These are phyloP conservation scores for Penicillium pancosmium DNA, from an alignment of 495 filamentous ascomycete genomes.

Conservation along the genomic window DNA sequence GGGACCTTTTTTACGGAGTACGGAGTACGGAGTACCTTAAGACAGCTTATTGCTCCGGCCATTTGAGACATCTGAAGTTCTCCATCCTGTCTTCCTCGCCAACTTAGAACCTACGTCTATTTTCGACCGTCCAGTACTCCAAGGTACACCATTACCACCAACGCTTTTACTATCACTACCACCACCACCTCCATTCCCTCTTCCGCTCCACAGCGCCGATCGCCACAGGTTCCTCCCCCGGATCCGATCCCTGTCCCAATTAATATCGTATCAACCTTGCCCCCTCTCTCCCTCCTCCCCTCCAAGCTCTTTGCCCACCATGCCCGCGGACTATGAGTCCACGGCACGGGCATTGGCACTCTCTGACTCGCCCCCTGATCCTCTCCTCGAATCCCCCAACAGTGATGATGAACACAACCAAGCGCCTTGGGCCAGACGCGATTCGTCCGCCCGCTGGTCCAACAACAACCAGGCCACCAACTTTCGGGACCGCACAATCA, in stretches of 20 bases:
- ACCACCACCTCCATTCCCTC: not conserved
- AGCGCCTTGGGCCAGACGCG: conserved; percentile 44
- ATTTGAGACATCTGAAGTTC: too few species aligned
- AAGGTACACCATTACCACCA: not conserved
- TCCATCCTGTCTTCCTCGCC: too few species aligned
- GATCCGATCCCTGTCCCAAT: conserved; percentile 9
- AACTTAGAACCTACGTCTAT: too few species aligned
- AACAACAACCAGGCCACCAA: conserved; percentile 27
- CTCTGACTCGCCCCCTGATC: conserved; percentile 54
- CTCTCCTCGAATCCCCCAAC: conserved; percentile 30
- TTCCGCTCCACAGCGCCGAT: conserved; percentile 17
- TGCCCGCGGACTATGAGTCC: conserved; percentile 63
- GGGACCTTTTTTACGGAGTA: too few species aligned
- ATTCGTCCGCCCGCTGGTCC: conserved; percentile 32
- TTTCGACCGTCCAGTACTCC: not conserved
- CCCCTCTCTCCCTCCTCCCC: not conserved
- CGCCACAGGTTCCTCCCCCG: conserved; percentile 8
- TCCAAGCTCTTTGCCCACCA: conserved; percentile 24
- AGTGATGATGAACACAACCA: conserved; percentile 43
- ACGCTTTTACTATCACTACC: not conserved
- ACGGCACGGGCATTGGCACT: conserved; percentile 68
- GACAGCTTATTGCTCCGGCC: too few species aligned
- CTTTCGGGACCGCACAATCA: conserved; percentile 49
- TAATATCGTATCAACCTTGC: not conserved
- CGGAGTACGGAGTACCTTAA: too few species aligned